Percentiles rank a stretch among this genome's conserved stretches.
phyloP scores from a whole-genome alignment of 2,329 filamentous ascomycete genomes.

The Aureobasidium zeae region DNA sequence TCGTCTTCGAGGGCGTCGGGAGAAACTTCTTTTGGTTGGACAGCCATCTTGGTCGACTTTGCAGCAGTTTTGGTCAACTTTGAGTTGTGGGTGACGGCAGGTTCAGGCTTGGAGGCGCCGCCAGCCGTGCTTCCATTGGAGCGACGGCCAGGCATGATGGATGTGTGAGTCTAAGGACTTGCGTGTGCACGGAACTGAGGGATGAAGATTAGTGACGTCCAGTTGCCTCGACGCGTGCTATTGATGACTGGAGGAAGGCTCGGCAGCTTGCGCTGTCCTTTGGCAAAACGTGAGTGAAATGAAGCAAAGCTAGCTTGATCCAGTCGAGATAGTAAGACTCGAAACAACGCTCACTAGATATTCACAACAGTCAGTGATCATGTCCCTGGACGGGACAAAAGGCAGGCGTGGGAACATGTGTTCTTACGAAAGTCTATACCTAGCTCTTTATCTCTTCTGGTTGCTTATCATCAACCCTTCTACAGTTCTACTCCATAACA shows the following conservation, averaged over 20 bases:
- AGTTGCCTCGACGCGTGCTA: too few relatives aligned
- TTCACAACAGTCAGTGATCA: too few relatives aligned
- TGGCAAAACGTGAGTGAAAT: too few relatives aligned
- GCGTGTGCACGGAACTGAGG: not conserved
- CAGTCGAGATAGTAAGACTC: too few relatives aligned
- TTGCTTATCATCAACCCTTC: not conserved
- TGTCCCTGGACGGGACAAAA: too few relatives aligned
- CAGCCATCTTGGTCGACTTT: not conserved
- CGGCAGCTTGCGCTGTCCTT: too few relatives aligned
- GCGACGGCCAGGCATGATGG: not conserved
- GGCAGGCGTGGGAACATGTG: too few relatives aligned
- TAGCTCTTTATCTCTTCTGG: not conserved
- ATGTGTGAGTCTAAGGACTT: too few relatives aligned
- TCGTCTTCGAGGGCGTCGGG: not conserved
- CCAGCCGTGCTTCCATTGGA: not conserved
- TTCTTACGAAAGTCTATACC: conserved; percentile 2
- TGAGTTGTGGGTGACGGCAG: not conserved
- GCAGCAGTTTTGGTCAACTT: not conserved
- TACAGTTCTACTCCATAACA: conserved; percentile 1
- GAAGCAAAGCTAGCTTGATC: too few relatives aligned
- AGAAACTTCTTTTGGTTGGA: too few relatives aligned
- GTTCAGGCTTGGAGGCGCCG: not conserved
- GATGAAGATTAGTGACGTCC: not conserved
- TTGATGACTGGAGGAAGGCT: too few relatives aligned
- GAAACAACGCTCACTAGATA: too few relatives aligned